Evolutionary conservation across 805 yeast species (phyloP).

Genomic region (Ogataea neopini): DNA sequence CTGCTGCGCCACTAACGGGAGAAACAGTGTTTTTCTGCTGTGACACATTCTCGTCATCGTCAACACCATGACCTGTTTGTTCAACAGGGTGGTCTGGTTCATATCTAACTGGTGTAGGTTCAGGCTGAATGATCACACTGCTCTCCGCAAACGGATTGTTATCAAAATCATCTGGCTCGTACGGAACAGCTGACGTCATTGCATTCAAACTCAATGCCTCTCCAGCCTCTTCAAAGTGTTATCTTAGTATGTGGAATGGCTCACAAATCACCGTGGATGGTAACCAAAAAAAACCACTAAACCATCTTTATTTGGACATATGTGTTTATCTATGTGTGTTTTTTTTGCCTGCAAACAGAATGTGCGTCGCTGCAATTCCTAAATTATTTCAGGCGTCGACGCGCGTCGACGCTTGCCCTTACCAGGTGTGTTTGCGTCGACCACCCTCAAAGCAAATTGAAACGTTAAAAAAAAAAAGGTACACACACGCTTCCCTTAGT

Average conservation of each 20-base stretch:
- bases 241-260: too few species aligned
- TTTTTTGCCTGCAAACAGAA: not conserved
- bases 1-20: not conserved
- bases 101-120: not conserved
- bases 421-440: not conserved
- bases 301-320: too few species aligned
- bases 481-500: not conserved
- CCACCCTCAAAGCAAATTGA: not conserved
- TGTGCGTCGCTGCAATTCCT: not conserved
- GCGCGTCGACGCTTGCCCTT: slow-evolving; percentile 3
- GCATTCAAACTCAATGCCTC: not conserved
- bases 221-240: not conserved
- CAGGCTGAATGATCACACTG: slow-evolving; percentile 27
- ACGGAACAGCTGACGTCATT: slow-evolving; percentile 41
- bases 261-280: too few species aligned
- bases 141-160: slow-evolving; percentile 63
- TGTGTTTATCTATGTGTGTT: not conserved
- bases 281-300: too few species aligned
- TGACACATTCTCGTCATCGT: not conserved
- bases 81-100: not conserved
- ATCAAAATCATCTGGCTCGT: slow-evolving; percentile 54
- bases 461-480: not conserved
- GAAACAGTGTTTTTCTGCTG: not conserved
- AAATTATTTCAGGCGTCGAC: not conserved
- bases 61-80: not conserved